Percentiles rank a stretch among this genome's conserved stretches.
Conservation (phyloP, 139 green algal species). For the Eudorina sp. region DNA sequence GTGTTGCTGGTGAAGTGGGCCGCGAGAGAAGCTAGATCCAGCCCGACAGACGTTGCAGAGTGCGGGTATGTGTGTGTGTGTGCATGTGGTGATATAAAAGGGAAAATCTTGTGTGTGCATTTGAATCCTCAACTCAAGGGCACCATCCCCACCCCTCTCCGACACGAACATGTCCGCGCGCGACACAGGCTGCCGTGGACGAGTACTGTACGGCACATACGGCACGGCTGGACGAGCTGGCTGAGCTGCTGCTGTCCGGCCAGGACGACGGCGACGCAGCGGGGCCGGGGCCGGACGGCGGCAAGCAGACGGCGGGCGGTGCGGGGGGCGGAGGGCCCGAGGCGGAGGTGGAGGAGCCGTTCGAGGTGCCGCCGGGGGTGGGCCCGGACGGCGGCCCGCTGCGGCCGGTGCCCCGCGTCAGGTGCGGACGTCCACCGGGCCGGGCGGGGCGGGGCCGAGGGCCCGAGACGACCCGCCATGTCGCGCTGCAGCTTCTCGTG, state of each 20-base stretch:
- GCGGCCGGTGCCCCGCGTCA: not conserved
- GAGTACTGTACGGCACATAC: slow-evolving; percentile 79
- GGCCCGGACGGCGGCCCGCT: not conserved
- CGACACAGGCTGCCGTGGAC: slow-evolving; percentile 75
- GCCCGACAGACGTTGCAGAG: too few species aligned
- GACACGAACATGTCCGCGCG: too few species aligned
- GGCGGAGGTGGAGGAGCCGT: slow-evolving; percentile 32
- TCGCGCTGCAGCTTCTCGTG: too few species aligned
- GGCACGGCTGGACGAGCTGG: slow-evolving; percentile 65
- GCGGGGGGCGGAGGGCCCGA: not conserved
- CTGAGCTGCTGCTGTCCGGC: slow-evolving; percentile 56
- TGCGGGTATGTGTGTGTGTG: too few species aligned
- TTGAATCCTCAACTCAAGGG: too few species aligned
- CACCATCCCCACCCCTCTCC: not conserved
- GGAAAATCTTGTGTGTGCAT: too few species aligned
- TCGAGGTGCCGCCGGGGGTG: slow-evolving; percentile 4
- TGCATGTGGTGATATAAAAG: too few species aligned
- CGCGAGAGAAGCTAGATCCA: too few species aligned
- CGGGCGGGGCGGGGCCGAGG: too few species aligned
- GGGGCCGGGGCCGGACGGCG: not conserved
- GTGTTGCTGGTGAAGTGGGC: too few species aligned
- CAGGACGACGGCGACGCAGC: not conserved
- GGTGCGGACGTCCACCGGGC: not conserved
- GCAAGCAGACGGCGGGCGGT: not conserved
- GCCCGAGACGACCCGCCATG: too few species aligned